Base-by-base conservation (phyloP, 108 stramenopile genomes). In the Asterionellopsis glacialis region DNA sequence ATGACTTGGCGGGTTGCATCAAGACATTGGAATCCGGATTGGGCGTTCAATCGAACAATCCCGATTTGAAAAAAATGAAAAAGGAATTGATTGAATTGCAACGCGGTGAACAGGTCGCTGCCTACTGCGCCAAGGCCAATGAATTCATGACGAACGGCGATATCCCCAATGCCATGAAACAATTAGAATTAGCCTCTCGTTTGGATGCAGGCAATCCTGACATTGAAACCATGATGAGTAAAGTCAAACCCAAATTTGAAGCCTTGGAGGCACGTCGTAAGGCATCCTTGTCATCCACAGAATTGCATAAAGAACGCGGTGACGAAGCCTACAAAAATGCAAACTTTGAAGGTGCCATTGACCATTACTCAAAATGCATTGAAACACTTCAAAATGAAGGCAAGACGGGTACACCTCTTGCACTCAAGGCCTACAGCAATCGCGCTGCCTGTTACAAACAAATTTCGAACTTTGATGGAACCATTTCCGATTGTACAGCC, bases 371-470 rank as follows among this genome's bases (percentile, higher is more conserved):
- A 51, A 90, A 96, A 75, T 95, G 94, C 70, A 64, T 99, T 43
- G 92, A 96, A 64, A 76, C 75, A 18, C 71, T 96, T 39, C 55
- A 74, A 40, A 75, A 82, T 54, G 75, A 88, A 62, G 79, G 80
- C 40, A 73, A 90, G 59, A 66, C 42, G 6, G 63, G 59, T 25
- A 85, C 82, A 51, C 81, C 85, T 14, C 62, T 99, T 53, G 95
- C 95, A 41, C 63, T 99, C 79, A 99, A 99, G 79, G 95, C 94
- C 23, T 91, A 81, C 72, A 66, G 85, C 68, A 99, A 99, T 64
- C 95, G 98, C 54, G 93, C 97, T 15, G 98, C 98, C 27, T 99
- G 98, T 80, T 95, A 95, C 97, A 99, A 99, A 80, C 98, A 99
- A 83, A 94, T 99, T 60, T 91, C 89, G 65, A 96, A 99, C 81